Evolutionary conservation across 2,329 filamentous ascomycete genomes (phyloP).

Genomic region (Fusarium sublunatum): DNA sequence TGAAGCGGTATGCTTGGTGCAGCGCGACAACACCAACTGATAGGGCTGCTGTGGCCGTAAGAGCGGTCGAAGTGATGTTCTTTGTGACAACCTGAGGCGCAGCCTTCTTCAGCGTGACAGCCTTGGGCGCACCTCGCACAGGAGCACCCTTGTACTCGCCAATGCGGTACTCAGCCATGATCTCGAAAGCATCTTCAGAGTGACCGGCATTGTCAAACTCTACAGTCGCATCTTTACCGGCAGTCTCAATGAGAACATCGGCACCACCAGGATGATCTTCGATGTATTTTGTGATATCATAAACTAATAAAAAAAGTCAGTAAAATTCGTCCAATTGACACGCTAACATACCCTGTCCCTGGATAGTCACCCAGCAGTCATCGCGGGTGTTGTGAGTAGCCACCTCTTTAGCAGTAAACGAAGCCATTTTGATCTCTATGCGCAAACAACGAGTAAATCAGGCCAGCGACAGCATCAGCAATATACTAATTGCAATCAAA

Average conservation of each 20-base stretch:
- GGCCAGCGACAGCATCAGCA: background rate
- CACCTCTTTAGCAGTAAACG: constrained; percentile 55
- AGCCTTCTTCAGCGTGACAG: constrained; percentile 24
- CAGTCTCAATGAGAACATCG: constrained; percentile 81
- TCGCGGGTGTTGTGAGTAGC: constrained; percentile 60
- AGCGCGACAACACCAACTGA: constrained; percentile 23
- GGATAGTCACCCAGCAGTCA: constrained; percentile 67
- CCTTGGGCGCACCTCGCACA: constrained; percentile 18
- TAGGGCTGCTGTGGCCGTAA: constrained; percentile 20
- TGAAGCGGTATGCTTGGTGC: constrained; percentile 31
- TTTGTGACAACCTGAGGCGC: constrained; percentile 26
- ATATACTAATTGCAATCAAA: constrained; percentile 29
- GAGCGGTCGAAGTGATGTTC: constrained; percentile 5
- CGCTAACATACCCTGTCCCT: constrained; percentile 62
- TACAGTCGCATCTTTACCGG: constrained; percentile 80
- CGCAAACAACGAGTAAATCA: background rate
- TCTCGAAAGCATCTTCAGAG: constrained; percentile 68
- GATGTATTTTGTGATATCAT: constrained; percentile 67
- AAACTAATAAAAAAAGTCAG: constrained; percentile 56
- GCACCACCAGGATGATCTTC: constrained; percentile 77
- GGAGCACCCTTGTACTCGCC: constrained; percentile 53
- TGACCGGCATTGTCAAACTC: constrained; percentile 88
- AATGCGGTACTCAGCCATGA: constrained; percentile 54
- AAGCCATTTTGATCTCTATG: constrained; percentile 19
- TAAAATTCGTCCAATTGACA: too few species aligned